Evolutionary conservation across 345 rosid genomes (phyloP), one percentile per base, ranked within the genome.

Genomic region (Pugionium dolabratum): DNA sequence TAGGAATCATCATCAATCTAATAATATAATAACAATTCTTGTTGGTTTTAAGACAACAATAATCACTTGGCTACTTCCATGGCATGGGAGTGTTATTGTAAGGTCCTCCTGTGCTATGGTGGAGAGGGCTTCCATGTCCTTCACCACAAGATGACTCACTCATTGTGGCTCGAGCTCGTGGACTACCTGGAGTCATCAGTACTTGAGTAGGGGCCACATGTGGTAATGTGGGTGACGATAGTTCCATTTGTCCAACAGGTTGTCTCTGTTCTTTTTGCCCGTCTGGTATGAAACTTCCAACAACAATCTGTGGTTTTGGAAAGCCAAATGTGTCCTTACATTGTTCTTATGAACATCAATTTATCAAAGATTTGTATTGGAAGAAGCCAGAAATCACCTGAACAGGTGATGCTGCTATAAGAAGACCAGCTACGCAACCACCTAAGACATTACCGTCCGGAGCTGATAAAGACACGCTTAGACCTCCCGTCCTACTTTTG

Each of bases 391-490:
- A 25, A 5, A 1, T 31, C 5, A 89, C 97, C 94, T 93, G 98
- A 74, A 90, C 87, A 51, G 86, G 88, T 54, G 86, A 80, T 57
- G 92, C 90, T 5, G 98, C 98, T 59, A 90, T 84, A 39, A 93
- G 96, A 80, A 83, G 76, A 56, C 96, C 98, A 30, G 89, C 96
- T n/a, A 90, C 92, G 57, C 83, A 79, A 46, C 98, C 98, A 67
- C 98, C 97, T 35, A 93, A 77, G 47, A 93, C 89, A 33, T 75
- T 85, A 41, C 97, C 97, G 62, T 90, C 89, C 0, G 91, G 86
- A 68, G 84, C 85, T 8, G 97, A 94, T 40, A 93, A 87, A 59
- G 90, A 85, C 55, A 86, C 89, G 72, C 83, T 93, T 46, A 93
- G 73, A 56, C 89, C 85, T 51, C 96, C 95, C 9, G 76, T 72